phyloP scores from a whole-genome alignment of 371 early-diverging fungal species.

The Modicella reniformis region DNA sequence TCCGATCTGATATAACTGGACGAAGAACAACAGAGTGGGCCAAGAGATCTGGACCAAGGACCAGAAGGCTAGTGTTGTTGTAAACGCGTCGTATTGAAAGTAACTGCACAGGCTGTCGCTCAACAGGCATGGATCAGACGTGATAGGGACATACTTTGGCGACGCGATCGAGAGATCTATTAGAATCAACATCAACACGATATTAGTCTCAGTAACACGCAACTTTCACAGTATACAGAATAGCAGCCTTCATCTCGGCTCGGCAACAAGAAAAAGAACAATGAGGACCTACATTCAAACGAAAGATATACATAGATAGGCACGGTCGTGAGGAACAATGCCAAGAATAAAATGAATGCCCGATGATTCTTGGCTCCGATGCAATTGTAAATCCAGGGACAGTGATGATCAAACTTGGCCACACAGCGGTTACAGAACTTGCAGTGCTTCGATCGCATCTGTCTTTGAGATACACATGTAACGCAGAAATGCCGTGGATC shows the following conservation, averaged over 20 bases:
- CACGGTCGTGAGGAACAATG: slow-evolving; percentile 68
- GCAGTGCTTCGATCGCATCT: slow-evolving; percentile 98
- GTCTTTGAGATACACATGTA: slow-evolving; percentile 84
- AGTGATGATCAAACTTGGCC: slow-evolving; percentile 98
- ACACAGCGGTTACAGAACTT: slow-evolving; percentile 96
- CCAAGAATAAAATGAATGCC: slow-evolving; percentile 82
- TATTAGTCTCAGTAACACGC: too few species aligned
- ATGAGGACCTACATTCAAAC: slow-evolving; percentile 69
- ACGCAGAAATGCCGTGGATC: slow-evolving; percentile 85
- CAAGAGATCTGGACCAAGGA: slow-evolving; percentile 79
- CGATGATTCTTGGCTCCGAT: slow-evolving; percentile 90
- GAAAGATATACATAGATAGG: slow-evolving; percentile 68
- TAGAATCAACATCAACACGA: background rate
- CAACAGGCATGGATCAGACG: slow-evolving; percentile 68
- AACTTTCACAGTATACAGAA: too few species aligned
- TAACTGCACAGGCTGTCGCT: slow-evolving; percentile 72
- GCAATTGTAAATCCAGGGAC: slow-evolving; percentile 95
- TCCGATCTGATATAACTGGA: slow-evolving; percentile 85
- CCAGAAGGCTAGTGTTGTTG: slow-evolving; percentile 77
- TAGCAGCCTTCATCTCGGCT: too few species aligned
- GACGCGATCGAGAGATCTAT: slow-evolving; percentile 40
- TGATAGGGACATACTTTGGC: slow-evolving; percentile 55
- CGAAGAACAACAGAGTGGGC: slow-evolving; percentile 77
- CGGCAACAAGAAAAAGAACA: background rate
- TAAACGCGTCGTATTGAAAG: slow-evolving; percentile 80